Percentiles rank a stretch among this genome's conserved stretches.
Conservation (phyloP, 2,329 filamentous ascomycete genomes). For the Gliomastix tumulicola region DNA sequence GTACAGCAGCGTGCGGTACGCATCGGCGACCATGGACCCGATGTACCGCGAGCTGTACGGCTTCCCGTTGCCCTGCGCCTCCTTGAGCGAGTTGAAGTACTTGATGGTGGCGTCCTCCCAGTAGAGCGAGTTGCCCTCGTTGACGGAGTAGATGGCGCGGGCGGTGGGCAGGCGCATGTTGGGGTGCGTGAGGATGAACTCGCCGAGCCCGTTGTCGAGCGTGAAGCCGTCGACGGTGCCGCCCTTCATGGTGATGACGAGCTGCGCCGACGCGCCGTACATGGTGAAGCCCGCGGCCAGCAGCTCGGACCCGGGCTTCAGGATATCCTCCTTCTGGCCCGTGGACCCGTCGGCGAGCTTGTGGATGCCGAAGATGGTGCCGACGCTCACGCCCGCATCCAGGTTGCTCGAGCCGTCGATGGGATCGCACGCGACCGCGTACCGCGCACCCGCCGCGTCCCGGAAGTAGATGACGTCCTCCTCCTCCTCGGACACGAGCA, state of each 20-base stretch:
- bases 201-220: constrained; percentile 89
- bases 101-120: constrained; percentile 83
- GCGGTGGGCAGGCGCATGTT: constrained; percentile 80
- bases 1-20: constrained; percentile 91
- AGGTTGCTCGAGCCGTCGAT: constrained; percentile 98
- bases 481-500: constrained; percentile 97
- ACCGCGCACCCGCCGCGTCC: constrained; percentile 67
- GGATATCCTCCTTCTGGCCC: constrained; percentile 76
- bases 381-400: constrained; percentile 94
- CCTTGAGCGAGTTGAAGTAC: constrained; percentile 88
- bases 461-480: constrained; percentile 88
- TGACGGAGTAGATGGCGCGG: constrained; percentile 91
- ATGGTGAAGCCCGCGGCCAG: constrained; percentile 98
- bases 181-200: constrained; percentile 97
- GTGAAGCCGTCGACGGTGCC: constrained; percentile 96
- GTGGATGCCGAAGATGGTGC: constrained; percentile 94
- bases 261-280: constrained; percentile 94
- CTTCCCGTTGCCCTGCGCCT: constrained; percentile 66
- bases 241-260: constrained; percentile 95
- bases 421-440: constrained; percentile 94
- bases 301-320: constrained; percentile 84
- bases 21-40: constrained; percentile 96
- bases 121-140: constrained; percentile 96
- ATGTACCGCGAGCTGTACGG: constrained; percentile 96
- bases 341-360: constrained; percentile 72